Evolutionary conservation across 768 basidiomycete genomes (phyloP).

Genomic region (Calocybe indica): DNA sequence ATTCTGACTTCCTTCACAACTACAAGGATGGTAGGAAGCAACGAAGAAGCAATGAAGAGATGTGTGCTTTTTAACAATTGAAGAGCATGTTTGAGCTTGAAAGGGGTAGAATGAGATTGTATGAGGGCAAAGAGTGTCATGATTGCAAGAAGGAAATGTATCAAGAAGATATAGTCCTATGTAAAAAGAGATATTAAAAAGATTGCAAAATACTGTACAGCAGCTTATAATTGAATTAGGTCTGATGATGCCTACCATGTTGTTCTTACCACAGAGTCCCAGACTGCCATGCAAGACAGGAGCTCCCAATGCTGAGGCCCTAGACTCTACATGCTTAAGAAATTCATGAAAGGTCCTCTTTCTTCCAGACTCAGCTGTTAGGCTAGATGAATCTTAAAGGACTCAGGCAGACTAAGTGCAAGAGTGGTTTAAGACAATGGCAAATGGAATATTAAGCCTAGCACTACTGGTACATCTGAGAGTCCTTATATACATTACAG

Average conservation of each 20-base stretch:
- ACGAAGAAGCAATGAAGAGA: slow-evolving; percentile 44
- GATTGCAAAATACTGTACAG: neutral
- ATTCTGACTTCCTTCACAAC: slow-evolving; percentile 29
- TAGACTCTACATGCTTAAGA: slow-evolving; percentile 41
- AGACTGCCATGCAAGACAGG: slow-evolving; percentile 47
- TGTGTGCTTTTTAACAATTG: slow-evolving; percentile 41
- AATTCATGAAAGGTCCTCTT: slow-evolving; percentile 43
- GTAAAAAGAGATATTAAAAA: neutral
- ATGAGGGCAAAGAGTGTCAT: slow-evolving; percentile 50
- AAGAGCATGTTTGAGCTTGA: slow-evolving; percentile 48
- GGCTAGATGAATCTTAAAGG: too few species aligned
- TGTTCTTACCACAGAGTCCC: slow-evolving; percentile 39
- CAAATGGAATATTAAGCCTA: too few species aligned
- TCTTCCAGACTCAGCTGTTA: slow-evolving; percentile 35
- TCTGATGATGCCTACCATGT: slow-evolving; percentile 66
- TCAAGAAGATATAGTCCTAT: slow-evolving; percentile 50
- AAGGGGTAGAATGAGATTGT: slow-evolving; percentile 48
- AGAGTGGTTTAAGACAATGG: too few species aligned
- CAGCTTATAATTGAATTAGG: slow-evolving; percentile 59
- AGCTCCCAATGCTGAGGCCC: slow-evolving; percentile 51
- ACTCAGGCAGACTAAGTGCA: too few species aligned
- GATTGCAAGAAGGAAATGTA: slow-evolving; percentile 42
- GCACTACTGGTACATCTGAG: too few species aligned
- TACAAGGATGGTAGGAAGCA: slow-evolving; percentile 35
- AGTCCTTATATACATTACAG: too few species aligned